Base-by-base conservation (phyloP, 75 land plant species). In the Larix kaempferi region DNA sequence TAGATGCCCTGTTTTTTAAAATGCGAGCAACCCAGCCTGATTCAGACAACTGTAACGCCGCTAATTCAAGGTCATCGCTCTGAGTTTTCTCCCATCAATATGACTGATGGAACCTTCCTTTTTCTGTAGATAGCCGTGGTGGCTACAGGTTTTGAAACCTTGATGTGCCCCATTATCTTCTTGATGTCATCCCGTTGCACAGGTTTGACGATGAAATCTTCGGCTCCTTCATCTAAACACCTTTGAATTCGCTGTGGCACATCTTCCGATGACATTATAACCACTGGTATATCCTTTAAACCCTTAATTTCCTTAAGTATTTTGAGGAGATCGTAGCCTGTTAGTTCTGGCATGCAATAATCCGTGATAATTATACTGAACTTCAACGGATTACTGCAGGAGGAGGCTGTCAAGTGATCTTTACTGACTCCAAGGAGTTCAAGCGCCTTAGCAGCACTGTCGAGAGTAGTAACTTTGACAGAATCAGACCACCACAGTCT, bases 311-410 rank as follows among this genome's bases (percentile, higher is more conserved):
- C 85, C 90, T 94, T 94, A 44, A 94, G 80, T 57, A 69, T 86
- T 58, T 92, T 94, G 61, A 94, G 92, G 23, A 94, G 85, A 17
- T 94, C 97, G 79, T 86, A 94, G 35, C 97, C 97, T 23, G 92
- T 90, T 92, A 94, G 92, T 39, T 81, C 94, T 37, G 97, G 97
- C 97, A 94, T 94, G 22, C 89, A 92, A 69, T 94, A 94, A 64
- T 94, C 97, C 11, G 97, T 94, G 71, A 94, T 88, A 14, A 94
- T 92, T 60, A 94, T 71, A 64, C 86, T 94, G 75, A 92, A 87
- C 76, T 86, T 85, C 74, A 80, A 73, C 0, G 75, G 83, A 21
- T 60, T 60, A 22, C n/a, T 21, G 23, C 62, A 60, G 22, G 3
- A n/a, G 17, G 62, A 21, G 21, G 62, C 21, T 21, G 62, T 22